Evolutionary conservation across 495 filamentous ascomycete species (phyloP).

Genomic region (Aspergillus nidulans): DNA sequence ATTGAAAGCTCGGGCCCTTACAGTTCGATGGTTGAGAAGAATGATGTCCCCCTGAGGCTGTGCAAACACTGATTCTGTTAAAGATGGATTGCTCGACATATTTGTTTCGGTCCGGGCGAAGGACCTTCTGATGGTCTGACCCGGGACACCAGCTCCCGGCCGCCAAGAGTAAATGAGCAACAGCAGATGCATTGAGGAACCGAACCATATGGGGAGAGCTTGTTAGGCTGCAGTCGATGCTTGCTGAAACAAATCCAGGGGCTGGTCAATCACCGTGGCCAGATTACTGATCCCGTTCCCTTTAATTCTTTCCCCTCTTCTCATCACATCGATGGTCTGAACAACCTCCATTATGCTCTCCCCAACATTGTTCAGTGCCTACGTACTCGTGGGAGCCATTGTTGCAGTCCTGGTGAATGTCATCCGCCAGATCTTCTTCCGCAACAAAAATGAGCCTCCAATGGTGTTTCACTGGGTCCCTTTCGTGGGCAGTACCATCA

Average conservation of each 20-base stretch:
- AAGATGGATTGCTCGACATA: background rate
- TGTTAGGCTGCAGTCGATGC: background rate
- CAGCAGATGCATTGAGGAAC: background rate
- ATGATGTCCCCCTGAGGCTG: background rate
- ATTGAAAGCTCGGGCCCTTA: background rate
- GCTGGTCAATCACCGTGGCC: constrained; percentile 6
- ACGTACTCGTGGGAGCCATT: constrained; percentile 26
- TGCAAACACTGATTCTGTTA: background rate
- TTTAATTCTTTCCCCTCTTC: background rate
- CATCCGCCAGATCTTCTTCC: constrained; percentile 62
- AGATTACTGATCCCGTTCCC: background rate
- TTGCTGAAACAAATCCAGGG: background rate
- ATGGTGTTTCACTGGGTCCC: constrained; percentile 84
- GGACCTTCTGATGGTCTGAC: background rate
- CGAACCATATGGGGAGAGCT: background rate
- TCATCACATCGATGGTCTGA: background rate
- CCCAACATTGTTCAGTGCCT: constrained; percentile 15
- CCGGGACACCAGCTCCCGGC: constrained; percentile 3
- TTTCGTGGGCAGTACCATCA: constrained; percentile 70
- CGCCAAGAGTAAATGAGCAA: constrained; percentile 5
- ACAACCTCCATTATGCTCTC: constrained; percentile 16
- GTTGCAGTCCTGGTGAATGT: constrained; percentile 62
- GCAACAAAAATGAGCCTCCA: constrained; percentile 69
- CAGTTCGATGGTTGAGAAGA: background rate
- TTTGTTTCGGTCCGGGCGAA: background rate